These are phyloP conservation scores for Nakazawaea populi DNA, from an alignment of 805 yeast genomes.

Conservation along the genomic window DNA sequence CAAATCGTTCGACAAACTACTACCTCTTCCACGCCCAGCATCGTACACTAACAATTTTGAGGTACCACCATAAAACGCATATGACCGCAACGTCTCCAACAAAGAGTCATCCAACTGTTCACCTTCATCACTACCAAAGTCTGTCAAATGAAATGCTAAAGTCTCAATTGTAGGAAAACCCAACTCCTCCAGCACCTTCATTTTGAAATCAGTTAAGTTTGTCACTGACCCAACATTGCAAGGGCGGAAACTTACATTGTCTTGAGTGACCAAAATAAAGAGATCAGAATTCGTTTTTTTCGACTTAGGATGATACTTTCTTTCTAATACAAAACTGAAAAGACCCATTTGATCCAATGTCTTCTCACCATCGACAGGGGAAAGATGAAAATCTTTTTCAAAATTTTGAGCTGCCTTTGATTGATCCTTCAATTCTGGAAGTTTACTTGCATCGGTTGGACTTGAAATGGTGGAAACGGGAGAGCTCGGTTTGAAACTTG, in stretches of 20 bases:
- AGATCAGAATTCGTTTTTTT: conserved; percentile 24
- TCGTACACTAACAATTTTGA: conserved; percentile 17
- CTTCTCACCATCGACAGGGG: background rate
- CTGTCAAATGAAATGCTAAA: conserved; percentile 56
- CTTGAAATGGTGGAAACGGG: conserved; percentile 4
- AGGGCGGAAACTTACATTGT: conserved; percentile 50
- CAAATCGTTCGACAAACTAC: conserved; percentile 5
- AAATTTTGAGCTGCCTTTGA: background rate
- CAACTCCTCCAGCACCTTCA: conserved; percentile 30
- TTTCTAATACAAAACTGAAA: conserved; percentile 21
- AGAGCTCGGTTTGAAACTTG: background rate
- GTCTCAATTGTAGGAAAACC: conserved; percentile 27
- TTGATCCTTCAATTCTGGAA: background rate
- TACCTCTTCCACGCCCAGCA: conserved; percentile 4
- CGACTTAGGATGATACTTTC: conserved; percentile 32
- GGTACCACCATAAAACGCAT: conserved; percentile 24
- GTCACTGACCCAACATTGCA: conserved; percentile 31
- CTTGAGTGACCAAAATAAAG: conserved; percentile 56
- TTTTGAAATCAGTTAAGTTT: conserved; percentile 32
- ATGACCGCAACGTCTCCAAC: conserved; percentile 29
- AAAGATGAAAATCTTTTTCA: background rate
- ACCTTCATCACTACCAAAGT: conserved; percentile 57
- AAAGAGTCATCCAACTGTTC: conserved; percentile 46
- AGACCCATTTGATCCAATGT: background rate
- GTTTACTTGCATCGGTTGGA: conserved; percentile 1